Conservation (phyloP, 768 basidiomycete species). For the Infundibulicybe gibba region DNA sequence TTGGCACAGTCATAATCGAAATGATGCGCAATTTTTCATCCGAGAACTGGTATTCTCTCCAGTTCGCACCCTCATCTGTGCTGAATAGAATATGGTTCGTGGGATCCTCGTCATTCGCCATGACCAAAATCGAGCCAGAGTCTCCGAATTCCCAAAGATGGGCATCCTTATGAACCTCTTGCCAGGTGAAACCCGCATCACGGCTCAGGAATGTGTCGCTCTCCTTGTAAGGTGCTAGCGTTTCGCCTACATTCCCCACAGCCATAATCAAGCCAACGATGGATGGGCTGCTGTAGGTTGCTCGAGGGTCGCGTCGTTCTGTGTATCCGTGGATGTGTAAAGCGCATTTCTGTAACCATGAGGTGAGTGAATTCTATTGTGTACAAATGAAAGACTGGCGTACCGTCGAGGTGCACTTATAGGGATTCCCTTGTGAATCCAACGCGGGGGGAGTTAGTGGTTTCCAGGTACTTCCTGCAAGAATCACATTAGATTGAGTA, state of each 20-base stretch:
- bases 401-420: constrained; percentile 70
- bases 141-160: constrained; percentile 98
- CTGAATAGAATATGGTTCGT: constrained; percentile 89
- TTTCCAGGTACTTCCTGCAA: constrained; percentile 82
- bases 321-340: constrained; percentile 96
- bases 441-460: constrained; percentile 64
- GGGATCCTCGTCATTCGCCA: constrained; percentile 93
- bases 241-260: constrained; percentile 92
- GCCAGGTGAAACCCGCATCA: constrained; percentile 96
- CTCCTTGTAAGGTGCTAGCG: constrained; percentile 75
- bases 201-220: constrained; percentile 96
- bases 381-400: constrained; percentile 7
- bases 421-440: constrained; percentile 75
- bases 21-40: constrained; percentile 70
- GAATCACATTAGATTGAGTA: constrained; percentile 1
- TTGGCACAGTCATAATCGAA: constrained; percentile 82
- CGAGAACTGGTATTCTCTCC: constrained; percentile 86
- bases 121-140: constrained; percentile 88
- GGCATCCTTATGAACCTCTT: constrained; percentile 97
- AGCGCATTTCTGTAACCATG: constrained; percentile 60
- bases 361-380: background rate
- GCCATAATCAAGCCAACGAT: constrained; percentile 93
- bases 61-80: constrained; percentile 82
- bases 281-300: constrained; percentile 91
- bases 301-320: constrained; percentile 83